Conservation (phyloP, 1,284 basidiomycete species). For the Pseudozyma tsukubaensis region DNA sequence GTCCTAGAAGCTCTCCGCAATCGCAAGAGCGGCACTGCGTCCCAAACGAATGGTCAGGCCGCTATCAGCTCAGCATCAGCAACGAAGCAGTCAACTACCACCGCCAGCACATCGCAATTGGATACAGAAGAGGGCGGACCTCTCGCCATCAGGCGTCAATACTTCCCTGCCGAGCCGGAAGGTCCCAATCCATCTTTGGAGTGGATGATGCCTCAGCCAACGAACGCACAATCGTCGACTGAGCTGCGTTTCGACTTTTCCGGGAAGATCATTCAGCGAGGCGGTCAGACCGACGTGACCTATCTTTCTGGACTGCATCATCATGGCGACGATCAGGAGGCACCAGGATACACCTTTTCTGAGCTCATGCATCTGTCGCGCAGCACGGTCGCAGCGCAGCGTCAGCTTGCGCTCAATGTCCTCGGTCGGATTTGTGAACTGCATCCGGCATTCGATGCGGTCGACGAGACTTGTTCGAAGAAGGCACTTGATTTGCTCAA, state of each 20-base stretch:
- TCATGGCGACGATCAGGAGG: slow-evolving; percentile 78
- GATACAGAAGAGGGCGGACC: slow-evolving; percentile 79
- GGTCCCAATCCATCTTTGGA: slow-evolving; percentile 49
- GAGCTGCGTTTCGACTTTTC: slow-evolving; percentile 61
- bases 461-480: not conserved
- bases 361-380: slow-evolving; percentile 85
- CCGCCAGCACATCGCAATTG: slow-evolving; percentile 7
- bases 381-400: slow-evolving; percentile 85
- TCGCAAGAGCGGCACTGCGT: slow-evolving; percentile 28
- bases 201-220: slow-evolving; percentile 53
- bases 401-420: slow-evolving; percentile 83
- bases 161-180: slow-evolving; percentile 78
- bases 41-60: not conserved
- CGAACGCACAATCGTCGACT: slow-evolving; percentile 1
- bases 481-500: slow-evolving; percentile 19
- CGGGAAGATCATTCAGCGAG: slow-evolving; percentile 36
- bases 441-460: slow-evolving; percentile 19
- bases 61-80: slow-evolving; percentile 1
- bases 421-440: slow-evolving; percentile 74
- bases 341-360: slow-evolving; percentile 88
- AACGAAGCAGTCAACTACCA: slow-evolving; percentile 69
- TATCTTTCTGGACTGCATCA: slow-evolving; percentile 80
- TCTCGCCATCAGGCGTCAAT: slow-evolving; percentile 83
- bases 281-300: slow-evolving; percentile 32
- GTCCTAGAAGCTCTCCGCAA: slow-evolving; percentile 54